Evolutionary conservation across 306 rosid genomes (phyloP), one percentile per base, ranked within the genome.

Genomic region (Inga laurina): DNA sequence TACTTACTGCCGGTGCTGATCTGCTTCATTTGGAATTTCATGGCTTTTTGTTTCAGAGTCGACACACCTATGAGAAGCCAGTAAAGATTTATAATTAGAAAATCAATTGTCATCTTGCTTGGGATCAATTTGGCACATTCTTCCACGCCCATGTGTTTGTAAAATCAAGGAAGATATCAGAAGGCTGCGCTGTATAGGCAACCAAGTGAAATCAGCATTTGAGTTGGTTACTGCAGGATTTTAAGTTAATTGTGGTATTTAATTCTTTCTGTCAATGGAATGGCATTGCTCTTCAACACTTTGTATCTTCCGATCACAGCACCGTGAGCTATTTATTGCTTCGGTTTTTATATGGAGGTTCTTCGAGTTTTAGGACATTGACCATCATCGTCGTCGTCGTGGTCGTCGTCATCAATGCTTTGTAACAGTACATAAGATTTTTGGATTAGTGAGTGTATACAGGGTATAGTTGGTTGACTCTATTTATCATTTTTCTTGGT

Each of bases 1-100:
- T 32, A 30, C 68, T 43, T 54, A 44, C 34, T 16, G 30, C 13
- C 15, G 14, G 15, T 22, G 24, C 22, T 69, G 21, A 22, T 27
- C 27, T 85, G 71, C 79, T 74, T 74, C 43, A 22, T 85, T 80
- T 69, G 46, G 44, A 64, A 45, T 77, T 59, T 35, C 51, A 18
- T 78, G 78, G 10, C 68, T 75, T 77, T 51, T 78, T 64, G 64
- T 88, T 83, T 87, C 93, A 94, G 98, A 94, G 89, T 76, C 98
- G 98, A 12, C 98, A 90, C 90, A 84, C 93, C 0, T 92, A 76
- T 87, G 98, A 94, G 92, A 94, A 92, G 93, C 98, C 97, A 49
- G 94, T 94, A 66, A 94, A 89, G 88, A 94, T 94, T 72, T 94
- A 94, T 89, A 94, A 94, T 86, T 94, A 93, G 87, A 65, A 77